Conservation (phyloP, 441 rosid species). For the Euphorbia corollata region DNA sequence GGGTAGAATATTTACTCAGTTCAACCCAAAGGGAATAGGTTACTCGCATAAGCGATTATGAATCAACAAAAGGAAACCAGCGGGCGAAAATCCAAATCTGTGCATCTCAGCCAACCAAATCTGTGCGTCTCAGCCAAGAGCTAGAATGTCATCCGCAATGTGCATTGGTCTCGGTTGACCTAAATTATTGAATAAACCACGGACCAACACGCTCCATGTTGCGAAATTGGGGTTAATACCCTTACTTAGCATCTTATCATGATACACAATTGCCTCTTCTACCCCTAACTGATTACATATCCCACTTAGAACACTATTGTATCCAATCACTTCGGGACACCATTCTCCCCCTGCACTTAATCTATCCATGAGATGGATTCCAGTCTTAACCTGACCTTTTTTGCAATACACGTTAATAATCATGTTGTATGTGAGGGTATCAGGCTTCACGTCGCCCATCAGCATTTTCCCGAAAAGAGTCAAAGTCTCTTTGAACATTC, state of each 20-base stretch:
- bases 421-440: constrained; percentile 50
- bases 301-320: constrained; percentile 61
- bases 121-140: too few relatives aligned
- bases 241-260: constrained; percentile 45
- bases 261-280: constrained; percentile 42
- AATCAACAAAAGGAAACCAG: too few relatives aligned
- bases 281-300: constrained; percentile 40
- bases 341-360: constrained; percentile 36
- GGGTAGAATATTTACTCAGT: too few relatives aligned
- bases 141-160: constrained; percentile 35
- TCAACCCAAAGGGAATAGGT: too few relatives aligned
- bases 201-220: constrained; percentile 70
- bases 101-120: too few relatives aligned
- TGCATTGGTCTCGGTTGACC: constrained; percentile 39
- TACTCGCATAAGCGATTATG: too few relatives aligned
- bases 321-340: constrained; percentile 54
- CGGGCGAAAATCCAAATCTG: too few relatives aligned
- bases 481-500: constrained; percentile 41
- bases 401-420: constrained; percentile 48
- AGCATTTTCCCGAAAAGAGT: constrained; percentile 62
- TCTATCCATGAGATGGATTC: constrained; percentile 37
- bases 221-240: constrained; percentile 50
- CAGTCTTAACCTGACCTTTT: constrained; percentile 40
- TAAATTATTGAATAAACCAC: constrained; percentile 37
- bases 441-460: constrained; percentile 45